These are phyloP conservation scores for Bromus sterilis DNA, from an alignment of 176 grass and related monocot species.

Conservation along the genomic window DNA sequence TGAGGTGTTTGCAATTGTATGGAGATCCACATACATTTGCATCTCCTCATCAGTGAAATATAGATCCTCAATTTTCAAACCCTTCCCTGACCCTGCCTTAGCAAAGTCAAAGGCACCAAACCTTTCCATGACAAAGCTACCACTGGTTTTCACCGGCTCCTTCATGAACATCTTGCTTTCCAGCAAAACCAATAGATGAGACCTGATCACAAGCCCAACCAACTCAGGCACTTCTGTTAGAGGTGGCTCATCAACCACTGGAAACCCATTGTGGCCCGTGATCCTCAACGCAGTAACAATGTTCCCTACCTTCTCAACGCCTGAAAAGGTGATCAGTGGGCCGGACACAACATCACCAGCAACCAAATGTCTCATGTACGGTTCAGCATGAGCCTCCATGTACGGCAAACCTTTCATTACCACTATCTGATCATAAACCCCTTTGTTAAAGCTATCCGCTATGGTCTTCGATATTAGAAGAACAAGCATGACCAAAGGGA, in stretches of 20 bases:
- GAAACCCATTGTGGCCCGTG: slow-evolving; percentile 84
- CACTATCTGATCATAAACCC: slow-evolving; percentile 90
- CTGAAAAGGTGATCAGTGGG: slow-evolving; percentile 59
- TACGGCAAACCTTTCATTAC: slow-evolving; percentile 82
- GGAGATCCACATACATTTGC: slow-evolving; percentile 90
- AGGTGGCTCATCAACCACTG: slow-evolving; percentile 72
- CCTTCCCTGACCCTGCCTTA: slow-evolving; percentile 79
- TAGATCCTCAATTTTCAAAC: slow-evolving; percentile 68
- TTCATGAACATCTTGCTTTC: slow-evolving; percentile 65
- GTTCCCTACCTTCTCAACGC: slow-evolving; percentile 69
- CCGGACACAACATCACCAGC: slow-evolving; percentile 65
- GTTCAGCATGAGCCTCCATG: slow-evolving; percentile 94
- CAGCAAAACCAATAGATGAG: slow-evolving; percentile 73
- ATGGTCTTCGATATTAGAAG: slow-evolving; percentile 90
- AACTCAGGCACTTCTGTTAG: slow-evolving; percentile 51
- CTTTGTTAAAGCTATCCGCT: slow-evolving; percentile 75
- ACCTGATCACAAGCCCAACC: slow-evolving; percentile 60
- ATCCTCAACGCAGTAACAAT: slow-evolving; percentile 53
- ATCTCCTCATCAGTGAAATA: slow-evolving; percentile 75
- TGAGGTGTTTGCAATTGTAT: slow-evolving; percentile 67
- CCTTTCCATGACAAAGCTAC: slow-evolving; percentile 27
- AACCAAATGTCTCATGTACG: slow-evolving; percentile 81
- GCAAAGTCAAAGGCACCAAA: slow-evolving; percentile 71
- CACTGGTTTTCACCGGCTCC: slow-evolving; percentile 38
- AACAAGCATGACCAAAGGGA: slow-evolving; percentile 86